phyloP scores from a whole-genome alignment of 2,329 filamentous ascomycete species.

The Moelleriella libera region DNA sequence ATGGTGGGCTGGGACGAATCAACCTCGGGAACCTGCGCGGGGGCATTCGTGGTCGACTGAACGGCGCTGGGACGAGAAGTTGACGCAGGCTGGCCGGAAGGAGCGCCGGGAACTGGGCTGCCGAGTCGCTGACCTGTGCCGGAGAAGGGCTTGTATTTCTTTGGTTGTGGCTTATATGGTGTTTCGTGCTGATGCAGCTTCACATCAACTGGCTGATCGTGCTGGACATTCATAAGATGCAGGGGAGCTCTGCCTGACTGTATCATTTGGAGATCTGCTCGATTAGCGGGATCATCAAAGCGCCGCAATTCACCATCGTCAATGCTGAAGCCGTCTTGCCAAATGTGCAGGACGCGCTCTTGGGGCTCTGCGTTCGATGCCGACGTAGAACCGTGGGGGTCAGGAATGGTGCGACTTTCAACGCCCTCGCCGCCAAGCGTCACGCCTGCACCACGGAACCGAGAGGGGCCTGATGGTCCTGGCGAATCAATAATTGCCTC shows the following conservation, averaged over 20 bases:
- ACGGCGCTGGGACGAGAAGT: slow-evolving; percentile 13
- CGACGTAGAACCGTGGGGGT: slow-evolving; percentile 29
- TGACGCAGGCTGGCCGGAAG: slow-evolving; percentile 12
- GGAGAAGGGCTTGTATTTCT: slow-evolving; percentile 61
- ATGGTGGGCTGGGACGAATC: slow-evolving; percentile 55
- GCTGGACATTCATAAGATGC: slow-evolving; percentile 62
- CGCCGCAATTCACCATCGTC: slow-evolving; percentile 67
- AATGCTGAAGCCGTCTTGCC: slow-evolving; percentile 75
- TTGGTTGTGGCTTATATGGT: slow-evolving; percentile 54
- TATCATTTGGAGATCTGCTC: slow-evolving; percentile 60
- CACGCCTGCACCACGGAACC: slow-evolving; percentile 57
- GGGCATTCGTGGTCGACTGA: slow-evolving; percentile 19
- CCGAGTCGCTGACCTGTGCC: slow-evolving; percentile 62
- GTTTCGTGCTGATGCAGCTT: slow-evolving; percentile 66
- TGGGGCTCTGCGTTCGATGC: slow-evolving; percentile 31
- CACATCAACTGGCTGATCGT: slow-evolving; percentile 64
- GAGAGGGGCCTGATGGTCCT: slow-evolving; percentile 31
- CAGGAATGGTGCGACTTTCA: slow-evolving; percentile 53
- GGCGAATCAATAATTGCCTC: slow-evolving; percentile 31
- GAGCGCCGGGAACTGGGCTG: slow-evolving; percentile 56
- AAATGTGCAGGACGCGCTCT: slow-evolving; percentile 61
- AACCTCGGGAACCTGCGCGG: slow-evolving; percentile 23
- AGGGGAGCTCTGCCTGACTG: slow-evolving; percentile 62
- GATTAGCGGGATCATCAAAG: slow-evolving; percentile 67
- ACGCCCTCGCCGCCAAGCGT: slow-evolving; percentile 68